These are phyloP conservation scores for Rubroboletus pulcherrimus DNA, from an alignment of 768 basidiomycete genomes.

Conservation along the genomic window DNA sequence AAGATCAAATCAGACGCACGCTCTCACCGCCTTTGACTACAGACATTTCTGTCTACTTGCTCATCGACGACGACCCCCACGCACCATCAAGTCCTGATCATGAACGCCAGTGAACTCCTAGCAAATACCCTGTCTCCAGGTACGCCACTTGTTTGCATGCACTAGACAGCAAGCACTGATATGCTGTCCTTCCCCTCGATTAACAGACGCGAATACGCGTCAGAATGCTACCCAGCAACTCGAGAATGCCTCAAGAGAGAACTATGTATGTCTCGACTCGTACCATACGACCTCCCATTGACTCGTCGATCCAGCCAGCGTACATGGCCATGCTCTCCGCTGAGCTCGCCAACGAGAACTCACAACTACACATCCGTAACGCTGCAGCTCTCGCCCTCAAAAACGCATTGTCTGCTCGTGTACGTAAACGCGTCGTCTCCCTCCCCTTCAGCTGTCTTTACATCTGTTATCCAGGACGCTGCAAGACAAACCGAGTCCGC, in stretches of 20 bases:
- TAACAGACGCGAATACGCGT: constrained; percentile 81
- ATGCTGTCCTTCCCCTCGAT: constrained; percentile 19
- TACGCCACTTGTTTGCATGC: constrained; percentile 39
- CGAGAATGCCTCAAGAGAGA: constrained; percentile 79
- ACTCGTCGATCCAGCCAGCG: constrained; percentile 56
- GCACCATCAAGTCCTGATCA: constrained; percentile 38
- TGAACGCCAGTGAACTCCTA: constrained; percentile 91
- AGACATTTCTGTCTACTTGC: constrained; percentile 11
- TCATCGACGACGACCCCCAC: constrained; percentile 25
- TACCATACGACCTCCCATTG: neutral
- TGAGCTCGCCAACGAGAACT: constrained; percentile 76
- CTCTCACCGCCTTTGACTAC: constrained; percentile 11
- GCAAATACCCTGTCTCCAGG: constrained; percentile 90
- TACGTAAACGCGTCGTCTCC: constrained; percentile 43
- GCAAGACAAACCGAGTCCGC: constrained; percentile 73
- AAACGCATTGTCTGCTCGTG: constrained; percentile 88
- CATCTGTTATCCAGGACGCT: constrained; percentile 51
- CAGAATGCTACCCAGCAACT: constrained; percentile 88
- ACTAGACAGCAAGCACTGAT: constrained; percentile 33
- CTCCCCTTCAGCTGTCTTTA: constrained; percentile 15
- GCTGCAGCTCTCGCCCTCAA: constrained; percentile 97
- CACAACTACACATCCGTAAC: constrained; percentile 73
- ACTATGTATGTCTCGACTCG: constrained; percentile 66
- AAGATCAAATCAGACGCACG: constrained; percentile 12
- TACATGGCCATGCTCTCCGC: constrained; percentile 90